Evolutionary conservation across 805 yeast species (phyloP), one percentile per base, ranked within the genome.

Genomic region (Yarrowia yakushimensis): DNA sequence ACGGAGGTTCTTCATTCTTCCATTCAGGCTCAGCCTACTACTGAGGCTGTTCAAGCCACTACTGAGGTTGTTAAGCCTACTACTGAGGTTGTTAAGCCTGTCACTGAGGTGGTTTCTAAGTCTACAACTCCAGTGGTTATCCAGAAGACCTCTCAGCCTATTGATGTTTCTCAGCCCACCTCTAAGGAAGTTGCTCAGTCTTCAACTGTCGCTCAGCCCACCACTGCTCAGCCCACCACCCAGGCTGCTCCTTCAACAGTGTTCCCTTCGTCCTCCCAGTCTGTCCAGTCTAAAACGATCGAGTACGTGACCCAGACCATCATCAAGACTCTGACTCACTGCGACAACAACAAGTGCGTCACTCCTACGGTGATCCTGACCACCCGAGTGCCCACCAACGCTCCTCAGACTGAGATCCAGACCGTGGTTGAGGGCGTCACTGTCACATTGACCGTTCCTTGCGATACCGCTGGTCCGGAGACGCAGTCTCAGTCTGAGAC

Each of bases 341-440:
- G 61, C 22, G 46, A 37, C 27, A 11, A 37, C 9, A 27, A 37
- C 20, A 37, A 28, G 20, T 55, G 61, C 11, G 37, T 30, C 18
- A 55, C 61, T 30, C 61, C 48, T 2, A 39, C 28, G 3, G 28
- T 55, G 22, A 28, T 28, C 10, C 39, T 55, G 18, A 55, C 61
- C 20, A 55, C 61, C 28, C 27, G 27, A 7, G 61, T 55, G 10
- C 61, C 61, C 30, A 39, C 61, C 23, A 27, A 39, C 31, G 48
- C 46, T 22, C 48, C 61, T 6, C 11, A 10, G 17, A 28, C 61
- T 12, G 28, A 18, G 23, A 28, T 28, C 22, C 28, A 20, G 36
- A 39, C 61, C 11, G 48, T 55, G 9, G 30, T 39, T 9, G 37
- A 55, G 39, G 61, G 48, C 7, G 30, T 28, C 11, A 55, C 61